Evolutionary conservation across 1,139 yeast genomes (phyloP).

Genomic region (Petasospora fabianii): DNA sequence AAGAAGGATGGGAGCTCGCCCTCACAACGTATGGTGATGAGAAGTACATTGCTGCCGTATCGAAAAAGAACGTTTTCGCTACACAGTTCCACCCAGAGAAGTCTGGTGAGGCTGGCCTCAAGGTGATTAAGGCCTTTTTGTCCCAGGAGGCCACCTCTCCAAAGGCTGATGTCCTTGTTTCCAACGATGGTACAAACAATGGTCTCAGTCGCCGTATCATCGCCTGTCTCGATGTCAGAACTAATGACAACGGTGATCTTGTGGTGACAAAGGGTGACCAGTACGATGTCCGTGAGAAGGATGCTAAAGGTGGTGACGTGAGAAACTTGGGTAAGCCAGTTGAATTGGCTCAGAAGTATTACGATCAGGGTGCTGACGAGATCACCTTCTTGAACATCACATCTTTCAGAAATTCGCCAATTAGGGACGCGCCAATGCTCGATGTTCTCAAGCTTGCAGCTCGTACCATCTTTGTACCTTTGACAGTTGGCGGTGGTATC

Average conservation of each 20-base stretch:
- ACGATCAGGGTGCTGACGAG: slow-evolving; percentile 94
- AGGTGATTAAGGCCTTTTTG: slow-evolving; percentile 68
- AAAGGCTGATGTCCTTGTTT: slow-evolving; percentile 22
- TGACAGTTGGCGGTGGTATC: slow-evolving; percentile 97
- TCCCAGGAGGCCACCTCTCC: slow-evolving; percentile 41
- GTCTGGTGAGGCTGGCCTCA: slow-evolving; percentile 85
- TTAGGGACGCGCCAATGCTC: slow-evolving; percentile 90
- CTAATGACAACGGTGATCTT: slow-evolving; percentile 89
- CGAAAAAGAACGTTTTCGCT: slow-evolving; percentile 77
- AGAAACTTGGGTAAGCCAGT: slow-evolving; percentile 96
- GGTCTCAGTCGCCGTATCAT: slow-evolving; percentile 88
- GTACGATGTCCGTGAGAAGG: slow-evolving; percentile 86
- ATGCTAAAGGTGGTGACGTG: slow-evolving; percentile 50
- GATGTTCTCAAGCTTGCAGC: slow-evolving; percentile 82
- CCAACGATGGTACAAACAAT: slow-evolving; percentile 48
- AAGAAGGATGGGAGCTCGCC: slow-evolving; percentile 75
- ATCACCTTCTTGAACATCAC: slow-evolving; percentile 92
- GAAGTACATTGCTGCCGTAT: slow-evolving; percentile 77
- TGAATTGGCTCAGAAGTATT: slow-evolving; percentile 84
- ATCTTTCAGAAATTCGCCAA: slow-evolving; percentile 89
- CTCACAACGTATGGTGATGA: slow-evolving; percentile 74
- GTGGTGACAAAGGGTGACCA: slow-evolving; percentile 98
- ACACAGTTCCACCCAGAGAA: slow-evolving; percentile 98
- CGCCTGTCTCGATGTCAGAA: slow-evolving; percentile 95
- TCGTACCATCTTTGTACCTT: slow-evolving; percentile 87